phyloP scores from a whole-genome alignment of 176 grass and related monocot genomes.

The Carex pumila region DNA sequence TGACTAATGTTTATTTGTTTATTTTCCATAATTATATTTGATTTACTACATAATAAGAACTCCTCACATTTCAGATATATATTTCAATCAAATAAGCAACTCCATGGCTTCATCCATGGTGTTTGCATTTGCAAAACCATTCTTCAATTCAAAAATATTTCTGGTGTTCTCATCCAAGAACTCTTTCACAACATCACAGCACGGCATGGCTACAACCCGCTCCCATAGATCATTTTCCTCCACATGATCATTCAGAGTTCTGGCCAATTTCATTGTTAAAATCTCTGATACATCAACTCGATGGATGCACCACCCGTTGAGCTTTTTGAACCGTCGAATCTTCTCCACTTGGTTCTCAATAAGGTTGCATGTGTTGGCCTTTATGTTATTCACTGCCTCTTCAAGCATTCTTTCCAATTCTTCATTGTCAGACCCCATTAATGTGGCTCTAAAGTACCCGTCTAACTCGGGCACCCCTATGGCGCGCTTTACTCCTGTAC shows the following conservation, averaged over 20 bases:
- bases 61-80: too few relatives aligned
- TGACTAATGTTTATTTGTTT: too few relatives aligned
- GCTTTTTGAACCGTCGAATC: too few relatives aligned
- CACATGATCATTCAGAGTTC: not conserved
- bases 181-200: slow-evolving; percentile 32
- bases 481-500: slow-evolving; percentile 46
- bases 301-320: too few relatives aligned
- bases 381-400: slow-evolving; percentile 29
- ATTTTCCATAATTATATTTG: too few relatives aligned
- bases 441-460: slow-evolving; percentile 33
- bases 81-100: not conserved
- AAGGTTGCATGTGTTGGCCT: too few relatives aligned
- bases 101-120: not conserved
- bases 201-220: slow-evolving; percentile 36
- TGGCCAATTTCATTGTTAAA: not conserved
- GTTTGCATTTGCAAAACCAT: not conserved
- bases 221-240: slow-evolving; percentile 47
- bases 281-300: too few relatives aligned
- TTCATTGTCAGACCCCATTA: not conserved
- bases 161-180: slow-evolving; percentile 29
- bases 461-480: slow-evolving; percentile 88
- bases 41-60: too few relatives aligned
- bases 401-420: slow-evolving; percentile 32
- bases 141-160: slow-evolving; percentile 6
- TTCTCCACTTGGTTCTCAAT: too few relatives aligned